A percentile compares a stretch with the other conserved stretches of the same genome.
Conservation (phyloP, 371 early-diverging fungal species). For the Saksenaea vasiformis region DNA sequence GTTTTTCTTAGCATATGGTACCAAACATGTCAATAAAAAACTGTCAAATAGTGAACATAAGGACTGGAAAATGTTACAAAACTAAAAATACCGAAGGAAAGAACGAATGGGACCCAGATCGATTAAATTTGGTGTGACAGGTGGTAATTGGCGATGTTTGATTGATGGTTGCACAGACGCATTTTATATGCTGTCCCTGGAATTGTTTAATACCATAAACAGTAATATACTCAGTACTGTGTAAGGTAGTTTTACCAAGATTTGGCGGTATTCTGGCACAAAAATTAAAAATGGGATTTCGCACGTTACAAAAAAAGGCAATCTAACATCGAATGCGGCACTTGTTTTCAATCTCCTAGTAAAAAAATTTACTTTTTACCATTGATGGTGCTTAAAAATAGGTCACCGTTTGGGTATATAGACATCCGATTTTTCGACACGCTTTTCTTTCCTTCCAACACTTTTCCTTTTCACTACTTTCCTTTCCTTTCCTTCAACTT, state of each 20-base stretch:
- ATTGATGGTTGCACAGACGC: background rate
- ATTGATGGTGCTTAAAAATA: background rate
- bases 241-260: background rate
- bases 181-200: background rate
- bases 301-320: background rate
- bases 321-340: background rate
- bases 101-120: background rate
- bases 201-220: background rate
- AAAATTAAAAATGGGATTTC: background rate
- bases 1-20: no score
- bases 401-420: background rate
- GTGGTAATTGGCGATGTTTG: background rate
- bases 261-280: background rate
- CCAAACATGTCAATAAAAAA: no score
- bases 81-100: background rate
- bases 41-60: no score
- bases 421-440: background rate
- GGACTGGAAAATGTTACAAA: background rate
- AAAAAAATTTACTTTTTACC: background rate
- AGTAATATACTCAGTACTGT: background rate
- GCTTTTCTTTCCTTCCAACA: background rate
- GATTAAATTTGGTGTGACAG: background rate
- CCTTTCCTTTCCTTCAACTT: slow-evolving; percentile 10
- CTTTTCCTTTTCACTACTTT: slow-evolving; percentile 10
- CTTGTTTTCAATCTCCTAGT: background rate